Evolutionary conservation across 2,329 filamentous ascomycete species (phyloP), one percentile per base, ranked within the genome.

Genomic region (Sphaceloma murrayae): DNA sequence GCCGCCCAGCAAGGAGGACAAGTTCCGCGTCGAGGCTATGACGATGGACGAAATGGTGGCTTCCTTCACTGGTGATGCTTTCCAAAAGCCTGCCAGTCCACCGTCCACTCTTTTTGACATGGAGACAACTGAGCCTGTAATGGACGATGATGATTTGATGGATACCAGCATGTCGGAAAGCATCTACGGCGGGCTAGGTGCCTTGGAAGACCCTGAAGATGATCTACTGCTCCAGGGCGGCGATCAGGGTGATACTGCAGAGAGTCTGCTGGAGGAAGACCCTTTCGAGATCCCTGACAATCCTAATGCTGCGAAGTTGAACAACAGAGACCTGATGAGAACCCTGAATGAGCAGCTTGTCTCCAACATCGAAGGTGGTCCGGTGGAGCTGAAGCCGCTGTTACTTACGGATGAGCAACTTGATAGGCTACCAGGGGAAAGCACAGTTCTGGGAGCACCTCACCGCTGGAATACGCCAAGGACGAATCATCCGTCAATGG

Each of bases 61-160:
- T 4, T 95, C 89, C 0, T 86, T 98, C 53, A 85, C 85, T 5
- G 85, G 85, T 1, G 85, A 95, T 60, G 85, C 85, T 0, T 87
- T 94, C 58, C 74, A 74, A 3, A 71, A 60, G 45, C 62, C 47
- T 67, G 73, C 78, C 77, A 48, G 74, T 74, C 51, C 78, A 78
- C 50, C 73, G 74, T 48, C 78, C 78, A 56, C 53, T 3, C 45
- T 62, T 4, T 61, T 61, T 38, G 59, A 62, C 44, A 53, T 52
- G n/a, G 58, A 60, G 17, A 51, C 54, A 21, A 52, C 52, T 11
- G 18, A 44, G 10, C 48, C 40, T 27, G 31, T 31, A 9, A 16
- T 47, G 10, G 48, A 51, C 6, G 55, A 57, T 3, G 49, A 54
- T 10, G 50, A 67, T 43, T 53, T 69, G 10, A 60, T 63, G 10